phyloP scores from a whole-genome alignment of 2,329 filamentous ascomycete species.

The Graphilbum sp. region DNA sequence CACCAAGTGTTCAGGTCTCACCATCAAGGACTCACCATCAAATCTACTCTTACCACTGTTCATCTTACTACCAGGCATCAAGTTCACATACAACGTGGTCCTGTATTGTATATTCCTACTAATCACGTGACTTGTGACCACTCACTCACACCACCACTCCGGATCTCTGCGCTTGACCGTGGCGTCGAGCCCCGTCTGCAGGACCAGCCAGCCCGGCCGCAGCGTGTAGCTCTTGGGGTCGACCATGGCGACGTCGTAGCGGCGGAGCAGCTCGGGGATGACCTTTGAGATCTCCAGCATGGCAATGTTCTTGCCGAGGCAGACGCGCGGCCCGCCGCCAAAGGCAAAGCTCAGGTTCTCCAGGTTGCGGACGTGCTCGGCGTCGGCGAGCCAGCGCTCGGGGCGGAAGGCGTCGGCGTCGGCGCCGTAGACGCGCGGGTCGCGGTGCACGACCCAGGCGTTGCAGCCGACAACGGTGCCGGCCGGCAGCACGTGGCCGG shows the following conservation, averaged over 20 bases:
- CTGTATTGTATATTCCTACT: no score
- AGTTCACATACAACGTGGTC: no score
- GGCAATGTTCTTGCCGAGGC: constrained; percentile 31
- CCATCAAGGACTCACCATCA: no score
- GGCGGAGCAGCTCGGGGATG: not conserved
- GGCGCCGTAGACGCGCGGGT: constrained; percentile 12
- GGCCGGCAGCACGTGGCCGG: constrained; percentile 17
- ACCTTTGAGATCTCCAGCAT: constrained; percentile 23
- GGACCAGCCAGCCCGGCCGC: not conserved
- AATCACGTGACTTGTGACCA: no score
- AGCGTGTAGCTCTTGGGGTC: not conserved
- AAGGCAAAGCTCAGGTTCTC: constrained; percentile 20
- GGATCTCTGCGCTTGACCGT: not conserved
- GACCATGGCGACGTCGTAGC: not conserved
- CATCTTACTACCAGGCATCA: no score
- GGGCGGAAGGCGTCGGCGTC: constrained; percentile 25
- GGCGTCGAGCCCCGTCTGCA: not conserved
- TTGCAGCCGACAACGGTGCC: constrained; percentile 36
- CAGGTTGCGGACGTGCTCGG: not conserved
- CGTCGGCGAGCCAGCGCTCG: constrained; percentile 27
- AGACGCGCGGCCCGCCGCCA: constrained; percentile 35
- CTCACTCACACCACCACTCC: not conserved
- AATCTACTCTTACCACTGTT: no score
- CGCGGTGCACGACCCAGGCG: constrained; percentile 38
- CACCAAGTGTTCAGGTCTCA: no score